Evolutionary conservation across 2,329 filamentous ascomycete species (phyloP), one percentile per base, ranked within the genome.

Genomic region (Periconia sp.): DNA sequence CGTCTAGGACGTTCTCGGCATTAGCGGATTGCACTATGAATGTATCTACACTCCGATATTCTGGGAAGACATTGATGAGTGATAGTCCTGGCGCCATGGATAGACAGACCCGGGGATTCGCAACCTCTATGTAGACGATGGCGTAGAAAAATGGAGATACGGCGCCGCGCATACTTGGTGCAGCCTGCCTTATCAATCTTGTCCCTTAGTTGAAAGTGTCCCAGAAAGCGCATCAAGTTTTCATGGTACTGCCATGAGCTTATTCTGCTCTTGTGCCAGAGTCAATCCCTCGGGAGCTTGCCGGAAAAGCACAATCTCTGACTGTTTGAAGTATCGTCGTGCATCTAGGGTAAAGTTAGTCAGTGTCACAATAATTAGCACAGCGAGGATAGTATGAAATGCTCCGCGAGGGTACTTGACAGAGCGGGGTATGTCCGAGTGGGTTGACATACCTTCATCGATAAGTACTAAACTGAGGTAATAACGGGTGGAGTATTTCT

Each of bases 401-500:
- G n/a, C n/a, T n/a, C n/a, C n/a, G n/a, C n/a, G n/a, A n/a, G n/a
- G n/a, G n/a, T n/a, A n/a, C n/a, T n/a, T n/a, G n/a, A n/a, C n/a
- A n/a, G n/a, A n/a, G n/a, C n/a, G 23, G 17, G 26, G 25, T 29
- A 25, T 17, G 19, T 19, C 15, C n/a, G 16, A 19, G 10, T 18
- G 17, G 16, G 29, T 7, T 13, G 25, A 47, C 55, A 33, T 73
- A 88, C 89, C 89, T 83, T 96, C 92, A 65, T 96, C 92, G 57
- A 96, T 96, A 57, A 96, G 80, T 16, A 99, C 94, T 50, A 99
- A 76, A 68, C 92, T 96, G 51, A 99, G 82, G 74, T 99, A 99
- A 75, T 99, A 99, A 63, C 94, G 82, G 25, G 92, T 97, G 18
- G 92, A 97, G 73, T 96, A 99, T 76, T 99, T 99, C 81, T 99